A percentile compares a stretch with the other conserved stretches of the same genome.
Conservation (phyloP, 768 basidiomycete species). For the Tephrocybe sp. region DNA sequence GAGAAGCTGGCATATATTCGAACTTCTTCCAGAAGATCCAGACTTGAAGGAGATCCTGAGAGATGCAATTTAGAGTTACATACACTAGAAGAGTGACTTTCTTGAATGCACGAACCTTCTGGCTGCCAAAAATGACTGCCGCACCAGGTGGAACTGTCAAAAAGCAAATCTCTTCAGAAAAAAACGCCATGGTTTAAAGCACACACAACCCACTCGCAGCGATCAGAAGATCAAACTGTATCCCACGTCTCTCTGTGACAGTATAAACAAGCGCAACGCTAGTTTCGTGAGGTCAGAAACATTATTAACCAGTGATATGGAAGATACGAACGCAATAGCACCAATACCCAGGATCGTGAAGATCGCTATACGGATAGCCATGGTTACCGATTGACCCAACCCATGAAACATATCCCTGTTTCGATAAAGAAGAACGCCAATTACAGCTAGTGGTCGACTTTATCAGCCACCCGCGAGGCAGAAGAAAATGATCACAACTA, state of each 20-base stretch:
- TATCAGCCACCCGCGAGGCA: too few relatives aligned
- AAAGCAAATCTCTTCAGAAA: neutral
- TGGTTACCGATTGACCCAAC: conserved; percentile 23
- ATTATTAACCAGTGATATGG: neutral
- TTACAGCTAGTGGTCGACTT: conserved; percentile 22
- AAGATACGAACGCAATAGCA: conserved; percentile 13
- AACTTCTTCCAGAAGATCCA: conserved; percentile 18
- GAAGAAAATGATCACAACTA: neutral
- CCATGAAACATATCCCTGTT: conserved; percentile 23
- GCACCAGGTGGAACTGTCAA: conserved; percentile 24
- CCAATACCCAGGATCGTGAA: conserved; percentile 24
- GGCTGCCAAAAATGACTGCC: conserved; percentile 29
- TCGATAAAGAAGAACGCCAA: conserved; percentile 23
- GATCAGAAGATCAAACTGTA: conserved; percentile 29
- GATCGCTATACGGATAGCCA: conserved; percentile 28
- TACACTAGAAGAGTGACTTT: neutral
- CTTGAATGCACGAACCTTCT: conserved; percentile 17
- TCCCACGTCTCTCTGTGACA: conserved; percentile 20
- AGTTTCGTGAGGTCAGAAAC: neutral
- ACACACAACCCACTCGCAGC: conserved; percentile 20
- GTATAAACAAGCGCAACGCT: conserved; percentile 28
- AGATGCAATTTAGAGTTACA: neutral
- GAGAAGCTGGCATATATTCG: neutral
- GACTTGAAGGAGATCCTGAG: conserved; percentile 16
- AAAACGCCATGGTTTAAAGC: neutral